phyloP scores from a whole-genome alignment of 441 rosid species.

The Croton laevigatus region DNA sequence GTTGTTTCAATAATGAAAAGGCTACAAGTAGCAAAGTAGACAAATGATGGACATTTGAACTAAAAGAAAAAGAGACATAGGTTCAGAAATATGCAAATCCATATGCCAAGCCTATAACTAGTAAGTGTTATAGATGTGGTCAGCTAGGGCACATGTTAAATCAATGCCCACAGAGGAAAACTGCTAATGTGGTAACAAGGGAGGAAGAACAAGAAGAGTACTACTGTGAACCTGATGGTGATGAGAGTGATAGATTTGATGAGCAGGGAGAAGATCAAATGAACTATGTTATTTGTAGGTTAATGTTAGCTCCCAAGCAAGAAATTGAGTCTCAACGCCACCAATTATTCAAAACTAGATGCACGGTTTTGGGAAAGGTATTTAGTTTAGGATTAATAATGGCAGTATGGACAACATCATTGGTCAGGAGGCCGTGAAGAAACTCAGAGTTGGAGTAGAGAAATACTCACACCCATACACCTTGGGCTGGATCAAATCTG shows the following conservation, averaged over 20 bases:
- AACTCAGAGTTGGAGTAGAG: neutral
- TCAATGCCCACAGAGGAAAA: neutral
- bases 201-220: neutral
- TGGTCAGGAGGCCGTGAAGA: neutral
- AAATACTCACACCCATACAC: neutral
- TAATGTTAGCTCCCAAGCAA: neutral
- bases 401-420: neutral
- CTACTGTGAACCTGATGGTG: neutral
- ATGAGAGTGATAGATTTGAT: too few relatives aligned
- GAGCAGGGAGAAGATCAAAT: neutral
- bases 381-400: neutral
- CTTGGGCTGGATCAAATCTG: too few relatives aligned
- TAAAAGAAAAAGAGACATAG: neutral
- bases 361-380: too few relatives aligned
- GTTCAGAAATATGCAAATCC: neutral
- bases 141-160: neutral
- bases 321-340: neutral
- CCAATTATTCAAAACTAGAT: neutral
- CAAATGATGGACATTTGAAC: too few relatives aligned
- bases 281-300: neutral
- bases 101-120: too few relatives aligned
- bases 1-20: too few relatives aligned
- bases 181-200: neutral
- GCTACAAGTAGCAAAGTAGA: too few relatives aligned
- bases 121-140: neutral